phyloP scores from a whole-genome alignment of 306 rosid genomes.

The Ceratonia siliqua region DNA sequence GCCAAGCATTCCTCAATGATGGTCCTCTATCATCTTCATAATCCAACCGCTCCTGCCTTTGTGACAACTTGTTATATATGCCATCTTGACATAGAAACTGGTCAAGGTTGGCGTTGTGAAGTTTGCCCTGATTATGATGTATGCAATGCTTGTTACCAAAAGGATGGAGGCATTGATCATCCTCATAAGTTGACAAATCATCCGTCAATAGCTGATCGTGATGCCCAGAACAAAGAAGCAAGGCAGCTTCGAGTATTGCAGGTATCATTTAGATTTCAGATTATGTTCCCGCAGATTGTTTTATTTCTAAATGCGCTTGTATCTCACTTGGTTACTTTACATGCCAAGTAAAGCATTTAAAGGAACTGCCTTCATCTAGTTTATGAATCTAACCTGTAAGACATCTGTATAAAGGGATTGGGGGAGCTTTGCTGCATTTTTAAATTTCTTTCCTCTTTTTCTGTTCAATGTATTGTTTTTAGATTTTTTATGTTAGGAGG shows the following conservation, averaged over 20 bases:
- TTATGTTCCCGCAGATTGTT: slow-evolving; percentile 12
- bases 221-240: slow-evolving; percentile 97
- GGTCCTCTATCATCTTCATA: slow-evolving; percentile 98
- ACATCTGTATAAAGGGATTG: no score
- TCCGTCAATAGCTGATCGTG: slow-evolving; percentile 91
- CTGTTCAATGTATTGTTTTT: no score
- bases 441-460: no score
- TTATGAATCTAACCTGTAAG: slow-evolving; percentile 3
- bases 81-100: slow-evolving; percentile 87
- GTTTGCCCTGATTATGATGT: slow-evolving; percentile 93
- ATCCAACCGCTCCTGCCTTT: slow-evolving; percentile 98
- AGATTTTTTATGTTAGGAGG: no score
- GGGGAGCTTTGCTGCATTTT: no score
- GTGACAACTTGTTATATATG: slow-evolving; percentile 79
- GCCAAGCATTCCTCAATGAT: slow-evolving; percentile 99
- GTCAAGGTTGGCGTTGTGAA: slow-evolving; percentile 99
- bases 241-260: slow-evolving; percentile 80
- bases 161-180: slow-evolving; percentile 81
- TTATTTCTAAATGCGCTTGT: neutral
- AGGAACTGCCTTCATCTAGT: slow-evolving; percentile 8
- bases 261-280: slow-evolving; percentile 47
- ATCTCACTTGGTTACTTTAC: slow-evolving; percentile 2
- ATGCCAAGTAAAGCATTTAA: slow-evolving; percentile 11
- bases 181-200: slow-evolving; percentile 93
- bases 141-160: slow-evolving; percentile 92